A percentile compares a stretch with the other conserved stretches of the same genome.
phyloP scores from a whole-genome alignment of 805 yeast genomes.

The Hanseniaspora pseudoguilliermondii region DNA sequence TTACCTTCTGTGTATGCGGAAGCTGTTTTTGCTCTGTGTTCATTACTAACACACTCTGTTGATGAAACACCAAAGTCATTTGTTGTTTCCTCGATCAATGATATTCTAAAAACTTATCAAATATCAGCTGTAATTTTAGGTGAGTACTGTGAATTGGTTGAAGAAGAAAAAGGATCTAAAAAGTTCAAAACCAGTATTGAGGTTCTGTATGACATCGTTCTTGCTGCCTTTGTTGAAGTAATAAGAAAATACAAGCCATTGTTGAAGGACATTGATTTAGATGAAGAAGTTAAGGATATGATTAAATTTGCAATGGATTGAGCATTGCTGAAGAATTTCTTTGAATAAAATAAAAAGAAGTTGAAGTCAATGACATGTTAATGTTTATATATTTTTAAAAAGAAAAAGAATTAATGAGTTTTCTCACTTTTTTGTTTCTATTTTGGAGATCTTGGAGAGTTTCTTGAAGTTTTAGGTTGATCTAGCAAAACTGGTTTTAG shows the following conservation, averaged over 20 bases:
- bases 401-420: too few relatives aligned
- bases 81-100: slow-evolving; percentile 44
- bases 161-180: slow-evolving; percentile 16
- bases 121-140: slow-evolving; percentile 45
- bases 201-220: slow-evolving; percentile 49
- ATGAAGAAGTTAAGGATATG: slow-evolving; percentile 50
- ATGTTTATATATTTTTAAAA: too few relatives aligned
- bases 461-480: slow-evolving; percentile 16
- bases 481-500: slow-evolving; percentile 85
- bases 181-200: slow-evolving; percentile 33
- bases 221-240: slow-evolving; percentile 51
- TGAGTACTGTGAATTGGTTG: slow-evolving; percentile 30
- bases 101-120: slow-evolving; percentile 47
- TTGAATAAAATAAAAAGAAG: too few relatives aligned
- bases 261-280: slow-evolving; percentile 50
- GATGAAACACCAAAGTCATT: slow-evolving; percentile 50
- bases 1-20: slow-evolving; percentile 56
- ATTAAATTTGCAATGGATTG: slow-evolving; percentile 63
- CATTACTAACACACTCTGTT: slow-evolving; percentile 39
- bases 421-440: not conserved
- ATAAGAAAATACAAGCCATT: slow-evolving; percentile 51
- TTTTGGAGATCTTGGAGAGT: not conserved
- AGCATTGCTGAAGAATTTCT: not conserved
- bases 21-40: slow-evolving; percentile 44
- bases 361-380: not conserved